Evolutionary conservation across 352 stramenopile species (phyloP).

Genomic region (Pythium rhizo-oryzae): DNA sequence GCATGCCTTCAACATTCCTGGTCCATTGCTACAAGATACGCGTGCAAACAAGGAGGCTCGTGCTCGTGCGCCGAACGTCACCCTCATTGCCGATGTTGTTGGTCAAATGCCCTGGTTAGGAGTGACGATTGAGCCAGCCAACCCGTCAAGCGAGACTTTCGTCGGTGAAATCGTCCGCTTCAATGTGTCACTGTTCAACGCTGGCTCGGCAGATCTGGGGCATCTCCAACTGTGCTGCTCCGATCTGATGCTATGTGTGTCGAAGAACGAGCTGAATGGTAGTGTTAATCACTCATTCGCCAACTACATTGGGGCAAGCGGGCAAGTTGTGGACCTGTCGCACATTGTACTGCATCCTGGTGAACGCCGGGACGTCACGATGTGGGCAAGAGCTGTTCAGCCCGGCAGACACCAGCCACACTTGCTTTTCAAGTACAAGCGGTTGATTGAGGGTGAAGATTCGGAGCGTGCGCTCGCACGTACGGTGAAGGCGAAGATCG

Average conservation of each 20-base stretch:
- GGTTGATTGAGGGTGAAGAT: slow-evolving; percentile 29
- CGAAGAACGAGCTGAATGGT: slow-evolving; percentile 16
- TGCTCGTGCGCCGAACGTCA: slow-evolving; percentile 75
- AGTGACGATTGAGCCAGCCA: slow-evolving; percentile 50
- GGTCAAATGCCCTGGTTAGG: slow-evolving; percentile 83
- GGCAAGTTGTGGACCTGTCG: slow-evolving; percentile 65
- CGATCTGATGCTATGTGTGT: slow-evolving; percentile 63
- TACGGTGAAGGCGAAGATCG: slow-evolving; percentile 59
- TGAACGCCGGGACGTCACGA: slow-evolving; percentile 46
- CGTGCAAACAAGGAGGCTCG: slow-evolving; percentile 69
- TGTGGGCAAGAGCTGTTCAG: slow-evolving; percentile 53
- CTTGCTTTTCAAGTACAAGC: slow-evolving; percentile 75
- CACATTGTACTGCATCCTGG: slow-evolving; percentile 51
- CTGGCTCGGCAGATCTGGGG: slow-evolving; percentile 49
- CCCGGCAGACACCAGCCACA: slow-evolving; percentile 49
- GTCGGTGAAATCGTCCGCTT: slow-evolving; percentile 67
- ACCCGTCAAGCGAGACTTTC: slow-evolving; percentile 43
- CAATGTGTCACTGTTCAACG: slow-evolving; percentile 59
- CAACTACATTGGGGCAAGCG: slow-evolving; percentile 63
- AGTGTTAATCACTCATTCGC: slow-evolving; percentile 31
- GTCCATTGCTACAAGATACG: slow-evolving; percentile 80
- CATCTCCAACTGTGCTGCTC: slow-evolving; percentile 69
- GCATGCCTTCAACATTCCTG: slow-evolving; percentile 81
- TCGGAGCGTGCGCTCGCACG: slow-evolving; percentile 28
- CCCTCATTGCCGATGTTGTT: slow-evolving; percentile 72